These are phyloP conservation scores for Kwoniella pini DNA, from an alignment of 768 basidiomycete species.

Conservation along the genomic window DNA sequence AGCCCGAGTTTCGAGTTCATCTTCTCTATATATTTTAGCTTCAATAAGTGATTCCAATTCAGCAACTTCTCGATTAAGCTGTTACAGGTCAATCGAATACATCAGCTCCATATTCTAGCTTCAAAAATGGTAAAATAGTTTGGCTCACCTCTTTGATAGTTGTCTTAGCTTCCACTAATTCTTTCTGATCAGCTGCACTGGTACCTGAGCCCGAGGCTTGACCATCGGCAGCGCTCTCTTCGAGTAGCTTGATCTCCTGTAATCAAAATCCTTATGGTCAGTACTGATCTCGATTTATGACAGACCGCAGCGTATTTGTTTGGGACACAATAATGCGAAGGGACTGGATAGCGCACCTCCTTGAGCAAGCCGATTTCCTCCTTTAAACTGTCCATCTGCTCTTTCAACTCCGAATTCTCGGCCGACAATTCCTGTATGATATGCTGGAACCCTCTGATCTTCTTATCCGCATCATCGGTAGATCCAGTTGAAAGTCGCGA, in stretches of 20 bases:
- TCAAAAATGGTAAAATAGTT: not conserved
- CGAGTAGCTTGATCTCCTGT: constrained; percentile 74
- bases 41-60: constrained; percentile 93
- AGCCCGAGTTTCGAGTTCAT: constrained; percentile 48
- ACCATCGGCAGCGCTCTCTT: constrained; percentile 60
- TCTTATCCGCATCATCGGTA: constrained; percentile 38
- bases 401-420: constrained; percentile 66
- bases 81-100: not conserved
- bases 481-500: constrained; percentile 39
- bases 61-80: constrained; percentile 89
- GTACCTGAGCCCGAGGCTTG: constrained; percentile 5
- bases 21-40: constrained; percentile 67
- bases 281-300: not conserved
- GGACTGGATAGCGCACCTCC: constrained; percentile 58
- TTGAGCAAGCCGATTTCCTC: constrained; percentile 75
- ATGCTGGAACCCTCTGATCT: constrained; percentile 58
- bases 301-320: no score
- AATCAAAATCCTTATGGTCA: not conserved
- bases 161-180: constrained; percentile 36
- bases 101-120: not conserved
- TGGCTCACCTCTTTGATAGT: constrained; percentile 42
- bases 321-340: no score
- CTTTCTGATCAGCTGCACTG: constrained; percentile 60
- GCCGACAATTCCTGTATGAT: constrained; percentile 86
- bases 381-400: constrained; percentile 70